phyloP scores from a whole-genome alignment of 1,139 yeast genomes.

The Saccharomycopsis phalli region DNA sequence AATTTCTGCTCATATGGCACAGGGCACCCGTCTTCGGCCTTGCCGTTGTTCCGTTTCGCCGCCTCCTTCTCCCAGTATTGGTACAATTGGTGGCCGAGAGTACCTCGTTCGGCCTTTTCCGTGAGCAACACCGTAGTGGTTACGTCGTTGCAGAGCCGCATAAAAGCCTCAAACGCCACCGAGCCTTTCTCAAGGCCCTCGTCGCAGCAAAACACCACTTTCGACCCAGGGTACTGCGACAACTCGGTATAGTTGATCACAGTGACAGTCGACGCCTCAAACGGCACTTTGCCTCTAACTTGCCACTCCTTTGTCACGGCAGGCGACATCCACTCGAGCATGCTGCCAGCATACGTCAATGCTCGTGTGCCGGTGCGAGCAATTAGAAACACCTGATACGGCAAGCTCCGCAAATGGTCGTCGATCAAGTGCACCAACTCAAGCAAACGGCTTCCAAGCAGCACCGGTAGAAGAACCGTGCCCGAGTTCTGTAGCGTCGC shows the following conservation, averaged over 20 bases:
- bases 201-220: conserved; percentile 76
- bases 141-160: conserved; percentile 52
- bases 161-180: conserved; percentile 47
- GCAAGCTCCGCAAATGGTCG: conserved; percentile 28
- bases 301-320: conserved; percentile 79
- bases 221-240: conserved; percentile 53
- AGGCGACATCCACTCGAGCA: conserved; percentile 94
- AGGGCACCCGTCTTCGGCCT: conserved; percentile 47
- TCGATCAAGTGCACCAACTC: conserved; percentile 72
- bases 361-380: conserved; percentile 77
- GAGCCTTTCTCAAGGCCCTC: conserved; percentile 61
- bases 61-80: conserved; percentile 47
- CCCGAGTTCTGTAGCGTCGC: conserved; percentile 65
- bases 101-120: conserved; percentile 40
- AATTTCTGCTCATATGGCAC: conserved; percentile 41
- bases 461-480: conserved; percentile 73
- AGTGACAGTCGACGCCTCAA: conserved; percentile 28
- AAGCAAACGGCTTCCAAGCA: conserved; percentile 74
- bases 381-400: conserved; percentile 58
- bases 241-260: conserved; percentile 49
- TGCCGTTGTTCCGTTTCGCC: conserved; percentile 32
- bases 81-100: conserved; percentile 40
- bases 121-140: conserved; percentile 67
- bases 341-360: conserved; percentile 73
- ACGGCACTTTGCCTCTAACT: conserved; percentile 59